Conservation (phyloP, 2,329 filamentous ascomycete species). For the Gremmenia infestans region DNA sequence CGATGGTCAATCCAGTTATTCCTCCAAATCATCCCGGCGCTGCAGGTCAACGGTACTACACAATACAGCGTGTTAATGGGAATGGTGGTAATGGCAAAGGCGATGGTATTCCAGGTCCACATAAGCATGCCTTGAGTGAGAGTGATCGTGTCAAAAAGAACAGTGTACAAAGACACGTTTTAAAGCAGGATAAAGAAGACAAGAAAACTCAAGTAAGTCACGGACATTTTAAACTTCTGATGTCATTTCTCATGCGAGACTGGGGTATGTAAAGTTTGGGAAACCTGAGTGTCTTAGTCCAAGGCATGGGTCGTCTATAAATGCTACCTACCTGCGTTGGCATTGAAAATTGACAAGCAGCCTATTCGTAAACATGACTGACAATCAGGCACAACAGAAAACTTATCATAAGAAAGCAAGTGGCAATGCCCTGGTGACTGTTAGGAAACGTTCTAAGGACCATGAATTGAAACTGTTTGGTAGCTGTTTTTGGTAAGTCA, state of each 20-base stretch:
- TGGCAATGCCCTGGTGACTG: constrained; percentile 64
- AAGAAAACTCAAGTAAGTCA: constrained; percentile 53
- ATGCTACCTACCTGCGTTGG: no score
- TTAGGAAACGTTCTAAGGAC: constrained; percentile 64
- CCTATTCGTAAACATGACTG: constrained; percentile 39
- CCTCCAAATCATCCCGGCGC: constrained; percentile 42
- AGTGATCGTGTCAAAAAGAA: constrained; percentile 81
- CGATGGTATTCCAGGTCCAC: constrained; percentile 65
- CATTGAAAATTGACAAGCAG: not conserved
- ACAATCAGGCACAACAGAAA: constrained; percentile 50
- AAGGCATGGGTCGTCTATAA: not conserved
- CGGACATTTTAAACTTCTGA: not conserved
- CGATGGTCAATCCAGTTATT: constrained; percentile 36
- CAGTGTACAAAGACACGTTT: constrained; percentile 61
- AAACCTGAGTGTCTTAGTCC: constrained; percentile 5
- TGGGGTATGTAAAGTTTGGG: not conserved
- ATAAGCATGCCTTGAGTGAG: constrained; percentile 67
- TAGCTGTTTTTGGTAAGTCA: constrained; percentile 71
- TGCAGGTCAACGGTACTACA: constrained; percentile 58
- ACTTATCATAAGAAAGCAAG: constrained; percentile 67
- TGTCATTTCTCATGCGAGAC: not conserved
- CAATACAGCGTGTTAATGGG: constrained; percentile 72
- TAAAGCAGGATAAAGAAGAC: constrained; percentile 60
- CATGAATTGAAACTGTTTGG: constrained; percentile 72
- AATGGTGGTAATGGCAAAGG: constrained; percentile 69